A percentile compares a stretch with the other conserved stretches of the same genome.
Evolutionary conservation across 2,329 filamentous ascomycete species (phyloP).

Genomic region (Teratosphaeriaceae sp.): DNA sequence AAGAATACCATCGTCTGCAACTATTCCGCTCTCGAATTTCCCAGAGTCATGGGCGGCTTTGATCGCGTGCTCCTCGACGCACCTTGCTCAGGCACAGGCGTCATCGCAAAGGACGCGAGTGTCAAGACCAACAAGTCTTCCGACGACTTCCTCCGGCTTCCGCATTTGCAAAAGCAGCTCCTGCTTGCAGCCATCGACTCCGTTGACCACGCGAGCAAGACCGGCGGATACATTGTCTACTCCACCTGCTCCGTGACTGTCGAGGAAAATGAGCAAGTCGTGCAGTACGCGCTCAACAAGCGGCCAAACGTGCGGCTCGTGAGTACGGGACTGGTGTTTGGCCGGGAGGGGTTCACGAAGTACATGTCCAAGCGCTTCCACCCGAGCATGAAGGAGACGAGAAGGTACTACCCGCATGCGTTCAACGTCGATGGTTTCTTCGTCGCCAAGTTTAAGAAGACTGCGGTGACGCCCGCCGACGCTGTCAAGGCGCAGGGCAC

Average conservation of each 20-base stretch:
- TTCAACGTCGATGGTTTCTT: conserved; percentile 99
- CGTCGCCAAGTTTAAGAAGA: conserved; percentile 95
- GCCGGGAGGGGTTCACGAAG: conserved; percentile 84
- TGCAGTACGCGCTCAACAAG: conserved; percentile 86
- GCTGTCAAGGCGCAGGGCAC: conserved; percentile 39
- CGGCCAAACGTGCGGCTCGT: conserved; percentile 92
- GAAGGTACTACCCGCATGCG: conserved; percentile 82
- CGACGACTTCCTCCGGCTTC: conserved; percentile 86
- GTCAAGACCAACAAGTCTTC: conserved; percentile 99
- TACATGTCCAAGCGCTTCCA: conserved; percentile 92
- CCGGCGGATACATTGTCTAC: conserved; percentile 92
- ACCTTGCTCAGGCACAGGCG: conserved; percentile 92
- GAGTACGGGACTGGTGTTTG: conserved; percentile 82
- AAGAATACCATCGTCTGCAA: conserved; percentile 94
- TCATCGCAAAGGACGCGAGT: conserved; percentile 92
- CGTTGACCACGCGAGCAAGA: conserved; percentile 83
- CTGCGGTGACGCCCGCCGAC: conserved; percentile 64
- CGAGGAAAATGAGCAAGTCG: conserved; percentile 89
- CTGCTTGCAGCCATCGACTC: conserved; percentile 91
- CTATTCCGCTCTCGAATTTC: conserved; percentile 91
- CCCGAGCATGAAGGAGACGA: conserved; percentile 71
- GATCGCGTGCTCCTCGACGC: conserved; percentile 91
- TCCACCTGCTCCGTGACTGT: conserved; percentile 93
- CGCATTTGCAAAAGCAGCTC: conserved; percentile 92
- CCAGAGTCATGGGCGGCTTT: conserved; percentile 89